phyloP scores from a whole-genome alignment of 2,329 filamentous ascomycete species.

The Pseudogymnoascus sp. region DNA sequence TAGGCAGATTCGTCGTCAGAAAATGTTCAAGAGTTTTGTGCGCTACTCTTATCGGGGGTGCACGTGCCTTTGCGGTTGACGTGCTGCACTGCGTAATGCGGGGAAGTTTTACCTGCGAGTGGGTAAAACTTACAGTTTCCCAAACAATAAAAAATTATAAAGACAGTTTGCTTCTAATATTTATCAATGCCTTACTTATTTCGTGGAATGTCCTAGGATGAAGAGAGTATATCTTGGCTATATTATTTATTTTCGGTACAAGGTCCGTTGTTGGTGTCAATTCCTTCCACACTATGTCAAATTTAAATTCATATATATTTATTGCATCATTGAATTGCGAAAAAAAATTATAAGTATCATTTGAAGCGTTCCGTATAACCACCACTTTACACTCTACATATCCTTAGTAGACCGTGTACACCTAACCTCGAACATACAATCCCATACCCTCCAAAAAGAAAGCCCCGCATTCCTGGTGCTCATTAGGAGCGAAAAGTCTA shows the following conservation, averaged over 20 bases:
- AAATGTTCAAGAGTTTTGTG: constrained; percentile 7
- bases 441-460: constrained; percentile 4
- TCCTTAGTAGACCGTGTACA: constrained; percentile 4
- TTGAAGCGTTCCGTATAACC: neutral
- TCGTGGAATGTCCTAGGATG: neutral
- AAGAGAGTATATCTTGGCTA: neutral
- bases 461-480: constrained; percentile 11
- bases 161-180: neutral
- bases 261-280: neutral
- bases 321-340: neutral
- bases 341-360: constrained; percentile 5
- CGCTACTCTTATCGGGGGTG: constrained; percentile 6
- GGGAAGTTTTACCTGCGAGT: neutral
- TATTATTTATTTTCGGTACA: neutral
- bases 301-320: neutral
- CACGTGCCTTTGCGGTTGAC: constrained; percentile 5
- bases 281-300: neutral
- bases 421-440: constrained; percentile 4
- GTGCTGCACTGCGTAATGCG: constrained; percentile 4
- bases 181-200: neutral
- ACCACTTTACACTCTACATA: neutral
- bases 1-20: constrained; percentile 6
- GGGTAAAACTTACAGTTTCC: neutral
- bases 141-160: neutral
- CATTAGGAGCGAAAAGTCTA: constrained; percentile 27